Evolutionary conservation across 148 eudicot species (phyloP).

Genomic region (Heliosperma pusillum): DNA sequence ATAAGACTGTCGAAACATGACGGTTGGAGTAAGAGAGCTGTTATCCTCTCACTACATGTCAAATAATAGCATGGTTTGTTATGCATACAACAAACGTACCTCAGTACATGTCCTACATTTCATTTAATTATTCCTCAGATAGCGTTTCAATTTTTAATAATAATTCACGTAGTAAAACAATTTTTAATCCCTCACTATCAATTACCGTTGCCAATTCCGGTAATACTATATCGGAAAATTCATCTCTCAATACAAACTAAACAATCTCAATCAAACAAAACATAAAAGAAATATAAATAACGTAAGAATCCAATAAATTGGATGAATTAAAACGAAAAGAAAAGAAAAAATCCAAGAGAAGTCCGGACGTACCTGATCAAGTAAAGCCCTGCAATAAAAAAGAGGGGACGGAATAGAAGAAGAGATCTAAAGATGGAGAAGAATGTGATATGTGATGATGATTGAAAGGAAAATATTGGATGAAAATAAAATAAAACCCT

Average conservation of each 20-base stretch:
- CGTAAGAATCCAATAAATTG: background rate
- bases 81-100: too few species aligned
- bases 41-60: too few species aligned
- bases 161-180: background rate
- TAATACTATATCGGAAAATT: background rate
- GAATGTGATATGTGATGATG: background rate
- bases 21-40: too few species aligned
- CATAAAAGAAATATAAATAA: background rate
- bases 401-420: background rate
- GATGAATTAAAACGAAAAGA: background rate
- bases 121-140: too few species aligned
- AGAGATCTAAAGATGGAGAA: conserved; percentile 12
- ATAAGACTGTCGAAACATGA: too few species aligned
- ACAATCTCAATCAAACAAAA: background rate
- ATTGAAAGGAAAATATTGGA: background rate
- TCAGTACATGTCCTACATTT: too few species aligned
- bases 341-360: background rate
- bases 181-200: background rate
- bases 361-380: background rate
- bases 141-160: background rate
- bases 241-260: background rate
- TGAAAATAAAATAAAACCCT: background rate
- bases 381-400: background rate
- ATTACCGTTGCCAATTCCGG: background rate
- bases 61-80: too few species aligned